Evolutionary conservation across 148 eudicot genomes (phyloP), one percentile per base, ranked within the genome.

Genomic region (Silene uniflora): DNA sequence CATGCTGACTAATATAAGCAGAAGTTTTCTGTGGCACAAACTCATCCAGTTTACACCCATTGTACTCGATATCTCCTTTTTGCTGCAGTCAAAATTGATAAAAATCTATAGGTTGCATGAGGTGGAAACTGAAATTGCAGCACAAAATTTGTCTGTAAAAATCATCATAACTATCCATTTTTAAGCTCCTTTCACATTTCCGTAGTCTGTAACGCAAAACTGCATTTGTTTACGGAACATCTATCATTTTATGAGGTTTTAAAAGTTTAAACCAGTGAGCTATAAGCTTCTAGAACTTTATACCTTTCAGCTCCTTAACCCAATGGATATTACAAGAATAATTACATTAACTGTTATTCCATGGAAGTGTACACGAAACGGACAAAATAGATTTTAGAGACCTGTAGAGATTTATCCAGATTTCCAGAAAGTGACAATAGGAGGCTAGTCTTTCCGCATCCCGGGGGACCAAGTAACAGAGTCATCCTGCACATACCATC

Each of bases 381-480:
- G 52, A 62, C 10, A 12, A 46, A 35, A 25, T 47, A 19, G 58
- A 23, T 25, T 46, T 0, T 13, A 29, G 74, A 74, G 55, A 89
- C 97, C 93, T 87, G 82, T 72, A 91, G 87, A 73, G 90, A 86
- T 70, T 80, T 84, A 86, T 83, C 79, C 69, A 87, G 75, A 72
- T 86, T 90, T 84, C 92, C 93, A 29, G 92, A 85, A 74, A 91
- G 91, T 58, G 94, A 87, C 85, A 86, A 85, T 78, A 91, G 42
- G 42, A 91, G 78, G 72, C 94, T 81, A 62, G 89, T 89, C 83
- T 91, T 91, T 25, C 97, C 97, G 74, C 93, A 87, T 78, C 94
- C 92, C 11, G 94, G 97, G 71, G 97, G 94, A 65, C 97, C 97
- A 78, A 91, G 92, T 64, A 91, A 78, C 58, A 91, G 74, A 49